Base-by-base conservation (phyloP, 2,329 filamentous ascomycete species). In the Penicillium sp. region DNA sequence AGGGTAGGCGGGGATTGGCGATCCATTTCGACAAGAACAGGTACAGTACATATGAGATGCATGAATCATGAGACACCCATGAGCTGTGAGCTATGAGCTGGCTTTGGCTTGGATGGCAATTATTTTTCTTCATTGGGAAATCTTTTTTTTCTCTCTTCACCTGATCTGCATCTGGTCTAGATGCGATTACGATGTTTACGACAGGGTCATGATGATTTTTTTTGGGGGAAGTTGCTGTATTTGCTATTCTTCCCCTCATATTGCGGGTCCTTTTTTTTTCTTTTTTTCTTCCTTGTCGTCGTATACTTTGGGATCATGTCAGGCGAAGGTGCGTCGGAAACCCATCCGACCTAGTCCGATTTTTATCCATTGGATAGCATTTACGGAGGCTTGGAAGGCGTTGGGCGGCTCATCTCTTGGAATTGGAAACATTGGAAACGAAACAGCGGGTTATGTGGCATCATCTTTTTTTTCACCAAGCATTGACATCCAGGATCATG, bases 361-460 rank as follows among this genome's bases (percentile, higher is more conserved):
- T 16, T 33, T 23, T 31, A 55, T 53, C 16, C 26, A 62, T 60
- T 62, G 59, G 59, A 56, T 44, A 39, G 35, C 54, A 45, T 31
- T 3, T 50, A 54, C 48, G 33, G 39, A 52, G 27, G 37, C 54
- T 55, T 48, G 57, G 51, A 45, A 48, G 48, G 48, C 25, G 48
- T 55, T 54, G 44, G 52, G 56, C 52, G 50, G 42, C 50, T 57
- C 27, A 45, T 57, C 33, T 54, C 35, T 45, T 46, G 33, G 27
- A 43, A 31, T 51, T 46, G 39, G 48, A 11, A 25, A 47, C 14
- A 26, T 29, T 33, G 26, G 35, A 42, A 42, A 42, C 39, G 19
- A 42, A 42, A 23, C 39, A 35, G 27, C 31, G 19, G 44, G n/a
- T 37, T 43, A 56, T 35, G 31, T 37, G 35, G 39, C 37, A 16